Conservation (phyloP, 495 filamentous ascomycete species). For the Aspergillus ostianus region DNA sequence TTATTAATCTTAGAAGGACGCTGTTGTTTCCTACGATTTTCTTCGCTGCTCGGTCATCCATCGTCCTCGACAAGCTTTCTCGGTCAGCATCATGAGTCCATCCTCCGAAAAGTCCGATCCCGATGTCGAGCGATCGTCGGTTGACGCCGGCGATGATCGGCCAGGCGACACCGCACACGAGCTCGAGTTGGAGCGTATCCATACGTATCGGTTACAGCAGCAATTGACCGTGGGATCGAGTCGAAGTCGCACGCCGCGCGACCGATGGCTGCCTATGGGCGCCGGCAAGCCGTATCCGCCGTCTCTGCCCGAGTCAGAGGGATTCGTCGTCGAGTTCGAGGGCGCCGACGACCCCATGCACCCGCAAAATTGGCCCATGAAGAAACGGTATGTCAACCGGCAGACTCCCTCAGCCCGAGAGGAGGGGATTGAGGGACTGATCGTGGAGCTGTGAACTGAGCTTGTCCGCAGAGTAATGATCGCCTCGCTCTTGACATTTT, state of each 20-base stretch:
- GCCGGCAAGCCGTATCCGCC: conserved; percentile 42
- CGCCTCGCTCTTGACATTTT: conserved; percentile 21
- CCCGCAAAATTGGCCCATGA: conserved; percentile 48
- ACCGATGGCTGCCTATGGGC: conserved; percentile 32
- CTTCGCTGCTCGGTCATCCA: background rate
- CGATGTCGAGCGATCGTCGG: background rate
- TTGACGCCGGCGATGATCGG: background rate
- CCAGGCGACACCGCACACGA: conserved; percentile 12
- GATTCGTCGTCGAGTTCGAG: conserved; percentile 56
- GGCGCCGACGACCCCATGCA: conserved; percentile 47
- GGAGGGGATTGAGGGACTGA: background rate
- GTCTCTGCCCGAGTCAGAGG: conserved; percentile 40
- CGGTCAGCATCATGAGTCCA: background rate
- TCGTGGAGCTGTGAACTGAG: background rate
- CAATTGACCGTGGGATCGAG: conserved; percentile 29
- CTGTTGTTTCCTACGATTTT: background rate
- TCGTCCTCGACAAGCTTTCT: background rate
- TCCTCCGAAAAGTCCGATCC: background rate
- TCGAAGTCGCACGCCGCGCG: conserved; percentile 23
- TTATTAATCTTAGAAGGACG: background rate
- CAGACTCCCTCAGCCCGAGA: background rate
- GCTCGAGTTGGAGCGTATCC: conserved; percentile 25
- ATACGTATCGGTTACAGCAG: conserved; percentile 32
- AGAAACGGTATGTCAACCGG: conserved; percentile 13
- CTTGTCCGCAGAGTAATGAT: conserved; percentile 11